Evolutionary conservation across 176 grass and related monocot species (phyloP), one percentile per base, ranked within the genome.

Genomic region (Rhipidocladum racemiflorum): DNA sequence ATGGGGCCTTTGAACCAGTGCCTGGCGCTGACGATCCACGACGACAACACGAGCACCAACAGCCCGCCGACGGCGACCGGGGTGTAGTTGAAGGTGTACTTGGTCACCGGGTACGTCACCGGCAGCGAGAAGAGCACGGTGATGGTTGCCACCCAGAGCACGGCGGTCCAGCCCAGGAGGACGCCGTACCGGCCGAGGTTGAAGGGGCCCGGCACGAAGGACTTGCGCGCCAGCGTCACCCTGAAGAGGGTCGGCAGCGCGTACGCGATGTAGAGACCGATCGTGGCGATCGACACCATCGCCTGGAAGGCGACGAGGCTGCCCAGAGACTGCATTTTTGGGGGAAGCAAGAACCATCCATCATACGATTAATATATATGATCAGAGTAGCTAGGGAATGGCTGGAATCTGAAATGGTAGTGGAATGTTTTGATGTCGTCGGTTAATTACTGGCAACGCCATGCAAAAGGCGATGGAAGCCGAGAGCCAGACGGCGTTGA

Each of bases 221-320:
- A 14, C 76, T 89, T 91, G 9, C 95, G 83, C 39, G 90, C 90
- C 61, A 97, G 78, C 39, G 92, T 97, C 32, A 97, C 84, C 49
- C 92, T 69, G 75, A 94, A 93, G 78, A 97, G 87, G 84, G 94
- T 97, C 5, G 95, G 95, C 57, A 97, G 79, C 44, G 92, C 90
- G 78, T 95, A 98, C 6, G 95, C 85, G 55, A 94, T 93, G 82
- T 98, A 95, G 21, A 98, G 90, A 21, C 95, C 90, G 45, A 94
- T 91, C 1, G 92, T 97, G 3, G 95, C 92, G 70, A 98, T 95
- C 18, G 95, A 98, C 76, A 98, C 92, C 95, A 98, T 98, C 38
- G 95, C 95, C 87, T 95, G 95, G 88, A 98, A 98, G 50, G 95
- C 95, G 66, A 98, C 95, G 21, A 95, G 64, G 63, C 92, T 98